Conservation (phyloP, 2,329 filamentous ascomycete genomes). For the Leptographium radiaticola region DNA sequence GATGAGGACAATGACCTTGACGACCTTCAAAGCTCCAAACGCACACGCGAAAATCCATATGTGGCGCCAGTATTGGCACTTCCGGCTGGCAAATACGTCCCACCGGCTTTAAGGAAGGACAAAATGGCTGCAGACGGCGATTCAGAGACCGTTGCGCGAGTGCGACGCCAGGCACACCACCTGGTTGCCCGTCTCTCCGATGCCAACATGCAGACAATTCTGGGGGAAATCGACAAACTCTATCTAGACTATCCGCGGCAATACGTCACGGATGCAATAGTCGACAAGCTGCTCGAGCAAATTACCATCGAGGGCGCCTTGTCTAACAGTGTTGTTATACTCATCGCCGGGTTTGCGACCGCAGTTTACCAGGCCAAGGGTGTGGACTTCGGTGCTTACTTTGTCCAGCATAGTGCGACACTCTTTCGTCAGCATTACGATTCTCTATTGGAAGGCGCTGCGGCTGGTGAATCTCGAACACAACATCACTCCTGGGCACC, state of each 20-base stretch:
- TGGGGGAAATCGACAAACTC: conserved; percentile 68
- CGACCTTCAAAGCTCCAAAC: conserved; percentile 6
- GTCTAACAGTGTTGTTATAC: conserved; percentile 78
- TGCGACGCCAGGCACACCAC: conserved; percentile 74
- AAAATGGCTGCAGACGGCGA: conserved; percentile 21
- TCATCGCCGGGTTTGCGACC: conserved; percentile 80
- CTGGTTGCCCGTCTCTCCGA: conserved; percentile 88
- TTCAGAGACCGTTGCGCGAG: conserved; percentile 53
- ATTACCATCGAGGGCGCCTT: conserved; percentile 67
- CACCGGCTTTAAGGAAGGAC: conserved; percentile 64
- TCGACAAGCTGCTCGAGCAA: conserved; percentile 65
- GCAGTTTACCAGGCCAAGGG: conserved; percentile 80
- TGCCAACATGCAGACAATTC: conserved; percentile 72
- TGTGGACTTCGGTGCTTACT: conserved; percentile 76
- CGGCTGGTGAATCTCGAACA: conserved; percentile 16
- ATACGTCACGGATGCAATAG: conserved; percentile 68
- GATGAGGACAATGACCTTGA: conserved; percentile 14
- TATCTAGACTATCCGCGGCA: conserved; percentile 80
- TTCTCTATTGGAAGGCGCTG: conserved; percentile 18
- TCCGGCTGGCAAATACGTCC: conserved; percentile 62
- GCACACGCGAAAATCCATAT: conserved; percentile 67
- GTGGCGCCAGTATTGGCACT: conserved; percentile 49
- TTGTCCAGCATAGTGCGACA: conserved; percentile 44
- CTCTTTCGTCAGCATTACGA: conserved; percentile 57
- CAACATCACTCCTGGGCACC: conserved; percentile 4